These are phyloP conservation scores for Neonectria punicea DNA, from an alignment of 2,329 filamentous ascomycete species.

Conservation along the genomic window DNA sequence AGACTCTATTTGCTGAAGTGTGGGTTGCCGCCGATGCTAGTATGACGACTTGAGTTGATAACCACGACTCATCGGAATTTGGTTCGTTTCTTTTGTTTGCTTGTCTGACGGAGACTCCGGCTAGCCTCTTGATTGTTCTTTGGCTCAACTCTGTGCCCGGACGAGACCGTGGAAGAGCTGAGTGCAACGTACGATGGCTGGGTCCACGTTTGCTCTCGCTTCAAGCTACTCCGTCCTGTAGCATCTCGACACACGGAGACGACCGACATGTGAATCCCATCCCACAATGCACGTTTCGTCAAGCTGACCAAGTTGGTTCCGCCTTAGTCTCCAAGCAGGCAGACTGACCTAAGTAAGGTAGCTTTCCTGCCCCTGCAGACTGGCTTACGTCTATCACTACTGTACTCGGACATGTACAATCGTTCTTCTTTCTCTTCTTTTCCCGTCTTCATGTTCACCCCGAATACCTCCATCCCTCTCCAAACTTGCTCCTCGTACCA, in stretches of 20 bases:
- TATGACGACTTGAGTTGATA: background rate
- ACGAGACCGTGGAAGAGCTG: slow-evolving; percentile 9
- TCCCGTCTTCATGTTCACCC: background rate
- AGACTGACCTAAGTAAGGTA: background rate
- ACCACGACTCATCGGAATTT: slow-evolving; percentile 3
- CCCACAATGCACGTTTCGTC: background rate
- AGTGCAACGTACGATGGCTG: slow-evolving; percentile 13
- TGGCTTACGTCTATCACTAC: background rate
- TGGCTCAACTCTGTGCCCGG: background rate
- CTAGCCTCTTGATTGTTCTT: background rate
- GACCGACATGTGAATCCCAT: background rate
- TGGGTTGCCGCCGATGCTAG: slow-evolving; percentile 9
- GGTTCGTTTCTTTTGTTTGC: background rate
- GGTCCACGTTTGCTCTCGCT: background rate
- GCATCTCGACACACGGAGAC: slow-evolving; percentile 2
- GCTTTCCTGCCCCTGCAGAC: background rate
- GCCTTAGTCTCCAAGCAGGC: background rate
- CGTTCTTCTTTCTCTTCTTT: background rate
- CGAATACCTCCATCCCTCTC: background rate
- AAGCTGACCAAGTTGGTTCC: background rate
- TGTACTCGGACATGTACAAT: background rate
- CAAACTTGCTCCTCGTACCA: background rate
- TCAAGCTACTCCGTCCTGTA: background rate
- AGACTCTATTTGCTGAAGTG: background rate
- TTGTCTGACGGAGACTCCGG: background rate